Evolutionary conservation across 2,329 filamentous ascomycete genomes (phyloP).

Genomic region (Beauveria caledonica): DNA sequence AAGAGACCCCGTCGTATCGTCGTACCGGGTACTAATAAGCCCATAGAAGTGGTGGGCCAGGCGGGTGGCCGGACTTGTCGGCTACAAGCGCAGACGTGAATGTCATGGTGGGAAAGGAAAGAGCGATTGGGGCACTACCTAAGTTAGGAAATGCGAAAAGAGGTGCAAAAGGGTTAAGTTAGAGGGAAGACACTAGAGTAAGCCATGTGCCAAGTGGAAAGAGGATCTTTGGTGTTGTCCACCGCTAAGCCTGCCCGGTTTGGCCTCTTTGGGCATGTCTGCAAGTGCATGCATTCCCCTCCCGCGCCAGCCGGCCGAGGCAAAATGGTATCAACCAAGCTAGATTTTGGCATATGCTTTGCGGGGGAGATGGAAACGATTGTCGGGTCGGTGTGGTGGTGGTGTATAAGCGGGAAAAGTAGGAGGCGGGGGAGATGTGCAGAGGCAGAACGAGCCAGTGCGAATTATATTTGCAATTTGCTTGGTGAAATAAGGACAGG

Average conservation of each 20-base stretch:
- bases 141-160: neutral
- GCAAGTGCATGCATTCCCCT: neutral
- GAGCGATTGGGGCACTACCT: neutral
- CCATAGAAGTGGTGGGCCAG: neutral
- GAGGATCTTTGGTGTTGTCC: neutral
- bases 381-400: neutral
- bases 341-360: slow-evolving; percentile 1
- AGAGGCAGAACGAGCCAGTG: neutral
- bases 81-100: neutral
- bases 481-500: no score
- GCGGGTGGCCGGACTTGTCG: neutral
- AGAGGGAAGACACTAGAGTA: neutral
- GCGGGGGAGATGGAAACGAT: neutral
- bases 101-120: neutral
- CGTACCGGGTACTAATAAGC: slow-evolving; percentile 1
- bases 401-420: neutral
- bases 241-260: no score
- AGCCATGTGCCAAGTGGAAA: neutral
- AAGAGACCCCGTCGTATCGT: neutral
- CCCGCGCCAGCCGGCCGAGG: neutral
- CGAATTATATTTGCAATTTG: neutral
- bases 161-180: neutral
- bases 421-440: neutral
- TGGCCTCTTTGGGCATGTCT: no score
- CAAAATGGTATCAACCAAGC: neutral